Evolutionary conservation across 2,329 filamentous ascomycete species (phyloP).

Genomic region (Aspergillus transmontanensis): DNA sequence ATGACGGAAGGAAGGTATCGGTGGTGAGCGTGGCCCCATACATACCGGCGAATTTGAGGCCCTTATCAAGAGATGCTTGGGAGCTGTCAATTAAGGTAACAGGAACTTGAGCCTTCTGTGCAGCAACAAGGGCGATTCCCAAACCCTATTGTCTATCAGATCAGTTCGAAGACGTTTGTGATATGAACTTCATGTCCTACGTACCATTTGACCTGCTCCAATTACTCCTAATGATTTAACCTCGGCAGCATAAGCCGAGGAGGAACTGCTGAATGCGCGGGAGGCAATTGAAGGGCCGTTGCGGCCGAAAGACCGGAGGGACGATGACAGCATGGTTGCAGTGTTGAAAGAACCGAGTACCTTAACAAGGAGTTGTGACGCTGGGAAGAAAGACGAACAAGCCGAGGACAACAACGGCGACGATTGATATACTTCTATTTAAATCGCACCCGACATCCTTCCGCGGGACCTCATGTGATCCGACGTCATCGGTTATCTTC

Average conservation of each 20-base stretch:
- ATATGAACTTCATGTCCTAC: slow-evolving; percentile 24
- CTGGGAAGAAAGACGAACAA: background rate
- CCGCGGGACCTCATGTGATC: slow-evolving; percentile 22
- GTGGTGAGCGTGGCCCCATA: background rate
- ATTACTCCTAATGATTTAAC: slow-evolving; percentile 89
- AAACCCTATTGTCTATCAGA: slow-evolving; percentile 66
- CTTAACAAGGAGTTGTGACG: background rate
- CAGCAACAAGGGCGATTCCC: slow-evolving; percentile 92
- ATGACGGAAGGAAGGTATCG: background rate
- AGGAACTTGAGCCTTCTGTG: slow-evolving; percentile 77
- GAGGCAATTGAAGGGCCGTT: slow-evolving; percentile 39
- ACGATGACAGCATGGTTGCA: slow-evolving; percentile 39
- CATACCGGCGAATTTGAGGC: slow-evolving; percentile 81
- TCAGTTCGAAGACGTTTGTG: slow-evolving; percentile 10
- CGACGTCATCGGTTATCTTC: slow-evolving; percentile 38
- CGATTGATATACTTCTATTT: background rate
- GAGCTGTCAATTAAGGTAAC: slow-evolving; percentile 85
- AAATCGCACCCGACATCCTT: background rate
- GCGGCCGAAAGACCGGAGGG: slow-evolving; percentile 33
- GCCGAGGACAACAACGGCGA: background rate
- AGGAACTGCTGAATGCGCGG: slow-evolving; percentile 70
- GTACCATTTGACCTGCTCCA: slow-evolving; percentile 94
- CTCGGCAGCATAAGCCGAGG: slow-evolving; percentile 64
- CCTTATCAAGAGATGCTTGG: slow-evolving; percentile 83
- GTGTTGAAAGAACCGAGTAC: background rate